Conservation (phyloP, 371 early-diverging fungal species). For the Mucor piriformis region DNA sequence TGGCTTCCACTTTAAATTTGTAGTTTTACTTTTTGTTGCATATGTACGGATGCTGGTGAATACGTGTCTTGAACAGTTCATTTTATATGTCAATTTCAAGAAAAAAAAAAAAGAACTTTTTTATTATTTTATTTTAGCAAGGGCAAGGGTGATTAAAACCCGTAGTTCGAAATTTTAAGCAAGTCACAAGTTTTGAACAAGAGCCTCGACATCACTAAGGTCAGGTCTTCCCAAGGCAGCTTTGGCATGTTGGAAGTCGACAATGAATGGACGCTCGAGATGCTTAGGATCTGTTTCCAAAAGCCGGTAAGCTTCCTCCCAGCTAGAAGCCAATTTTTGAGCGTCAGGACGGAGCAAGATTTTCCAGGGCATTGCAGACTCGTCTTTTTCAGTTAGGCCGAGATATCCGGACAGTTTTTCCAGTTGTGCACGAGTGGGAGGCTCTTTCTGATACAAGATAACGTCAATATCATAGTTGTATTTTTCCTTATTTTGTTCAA, state of each 20-base stretch:
- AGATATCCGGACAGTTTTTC: constrained; percentile 34
- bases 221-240: constrained; percentile 57
- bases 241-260: constrained; percentile 44
- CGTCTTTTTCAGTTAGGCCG: constrained; percentile 19
- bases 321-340: constrained; percentile 21
- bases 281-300: constrained; percentile 39
- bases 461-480: constrained; percentile 31
- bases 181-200: constrained; percentile 10
- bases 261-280: constrained; percentile 53
- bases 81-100: neutral
- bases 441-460: constrained; percentile 33
- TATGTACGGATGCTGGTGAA: constrained; percentile 37
- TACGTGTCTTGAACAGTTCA: constrained; percentile 16
- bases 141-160: constrained; percentile 8
- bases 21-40: constrained; percentile 51
- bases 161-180: no score
- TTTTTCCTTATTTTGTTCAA: constrained; percentile 34
- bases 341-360: constrained; percentile 40
- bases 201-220: constrained; percentile 27
- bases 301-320: constrained; percentile 38
- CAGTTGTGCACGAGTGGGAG: constrained; percentile 32
- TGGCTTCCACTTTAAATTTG: constrained; percentile 42
- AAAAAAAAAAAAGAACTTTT: constrained; percentile 5
- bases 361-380: constrained; percentile 25
- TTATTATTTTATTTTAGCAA: neutral